Conservation (phyloP, 768 basidiomycete genomes). For the Steccherinum ochraceum region DNA sequence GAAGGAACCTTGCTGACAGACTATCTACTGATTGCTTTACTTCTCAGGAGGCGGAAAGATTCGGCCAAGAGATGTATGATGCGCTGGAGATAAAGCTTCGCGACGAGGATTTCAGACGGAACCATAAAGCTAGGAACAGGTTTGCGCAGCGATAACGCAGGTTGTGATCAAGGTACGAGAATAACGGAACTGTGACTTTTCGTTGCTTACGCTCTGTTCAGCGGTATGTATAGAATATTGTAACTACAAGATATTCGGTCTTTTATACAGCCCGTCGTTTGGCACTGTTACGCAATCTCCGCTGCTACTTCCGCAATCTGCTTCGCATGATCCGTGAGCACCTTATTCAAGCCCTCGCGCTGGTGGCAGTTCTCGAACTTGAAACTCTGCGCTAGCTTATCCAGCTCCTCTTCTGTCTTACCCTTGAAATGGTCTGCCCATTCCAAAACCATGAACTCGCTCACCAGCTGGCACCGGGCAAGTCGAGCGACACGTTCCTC, state of each 20-base stretch:
- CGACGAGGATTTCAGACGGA: slow-evolving; percentile 56
- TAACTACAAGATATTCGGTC: too few relatives aligned
- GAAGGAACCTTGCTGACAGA: not conserved
- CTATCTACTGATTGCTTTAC: not conserved
- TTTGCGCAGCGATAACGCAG: slow-evolving; percentile 28
- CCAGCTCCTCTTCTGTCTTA: slow-evolving; percentile 52
- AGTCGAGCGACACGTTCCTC: slow-evolving; percentile 49
- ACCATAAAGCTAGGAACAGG: slow-evolving; percentile 50
- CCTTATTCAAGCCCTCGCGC: slow-evolving; percentile 47
- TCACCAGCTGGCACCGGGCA: slow-evolving; percentile 57
- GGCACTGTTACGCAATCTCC: too few relatives aligned
- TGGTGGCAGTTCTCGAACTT: slow-evolving; percentile 61
- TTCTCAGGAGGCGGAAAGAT: slow-evolving; percentile 58
- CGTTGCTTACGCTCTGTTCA: too few relatives aligned
- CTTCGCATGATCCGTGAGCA: slow-evolving; percentile 19
- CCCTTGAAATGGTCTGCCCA: slow-evolving; percentile 69
- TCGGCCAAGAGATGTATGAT: slow-evolving; percentile 49
- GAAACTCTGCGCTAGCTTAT: slow-evolving; percentile 68
- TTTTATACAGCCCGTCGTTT: not conserved
- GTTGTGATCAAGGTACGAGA: too few relatives aligned
- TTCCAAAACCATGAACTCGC: slow-evolving; percentile 63
- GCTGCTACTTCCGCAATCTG: not conserved
- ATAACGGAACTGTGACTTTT: too few relatives aligned
- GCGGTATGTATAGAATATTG: too few relatives aligned
- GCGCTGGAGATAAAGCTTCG: slow-evolving; percentile 59